Evolutionary conservation across 2,329 filamentous ascomycete species (phyloP), one percentile per base, ranked within the genome.

Genomic region (Biscogniauxia marginata): DNA sequence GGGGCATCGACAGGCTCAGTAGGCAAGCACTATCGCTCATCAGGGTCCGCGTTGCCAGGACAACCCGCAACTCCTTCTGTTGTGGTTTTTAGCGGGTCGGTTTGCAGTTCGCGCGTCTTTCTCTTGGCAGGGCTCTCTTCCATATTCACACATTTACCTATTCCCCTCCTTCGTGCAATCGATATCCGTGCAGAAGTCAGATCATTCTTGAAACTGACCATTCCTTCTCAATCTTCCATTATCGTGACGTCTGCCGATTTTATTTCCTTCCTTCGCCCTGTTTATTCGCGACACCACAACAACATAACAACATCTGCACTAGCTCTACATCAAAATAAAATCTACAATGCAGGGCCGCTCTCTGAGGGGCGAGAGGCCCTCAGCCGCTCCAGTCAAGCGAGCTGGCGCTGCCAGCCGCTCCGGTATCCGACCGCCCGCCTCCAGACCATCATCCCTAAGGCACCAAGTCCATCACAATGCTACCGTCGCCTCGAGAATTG

Each of bases 321-420:
- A 39, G 20, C 50, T 52, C 30, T 50, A 47, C 16, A 52, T 53
- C 39, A 19, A 52, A 48, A n/a, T 53, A 52, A 49, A 6, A 24
- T 23, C 22, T 19, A 57, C 53, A 49, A 71, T 71, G 70, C 65
- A 70, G 51, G 60, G 67, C 59, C 69, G 70, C 65, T 66, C 68
- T 62, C 52, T 61, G 52, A 65, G 65, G 65, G 63, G 65, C 63
- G 66, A 69, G 57, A 67, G 66, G 65, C 67, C 69, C 56, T 67
- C 67, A 3, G 53, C 55, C 25, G 63, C 65, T 50, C 50, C 65
- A 53, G 65, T 49, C 49, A 56, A 61, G 18, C 65, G 68, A 18
- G 49, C 59, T 23, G 62, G 57, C 52, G 56, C 64, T 44, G 48
- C 59, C 24, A 60, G 50, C 13, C 69, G 67, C 49, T 43, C 63